phyloP scores from a whole-genome alignment of 768 basidiomycete genomes.

The Sarcodon sp. region DNA sequence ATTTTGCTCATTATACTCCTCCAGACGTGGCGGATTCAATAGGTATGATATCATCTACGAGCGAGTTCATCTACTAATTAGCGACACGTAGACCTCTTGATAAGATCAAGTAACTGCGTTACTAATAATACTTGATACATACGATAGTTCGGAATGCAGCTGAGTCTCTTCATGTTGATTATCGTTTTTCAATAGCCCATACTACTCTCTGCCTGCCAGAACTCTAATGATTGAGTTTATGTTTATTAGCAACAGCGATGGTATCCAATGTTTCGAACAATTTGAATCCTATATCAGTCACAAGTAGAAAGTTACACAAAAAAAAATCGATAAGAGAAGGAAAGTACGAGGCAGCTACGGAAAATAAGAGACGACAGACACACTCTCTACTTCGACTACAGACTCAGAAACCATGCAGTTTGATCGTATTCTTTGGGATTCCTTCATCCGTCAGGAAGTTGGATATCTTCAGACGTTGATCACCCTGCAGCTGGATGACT shows the following conservation, averaged over 20 bases:
- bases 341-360: neutral
- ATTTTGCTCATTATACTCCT: conserved; percentile 3
- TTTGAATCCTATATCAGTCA: neutral
- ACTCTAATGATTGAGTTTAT: too few relatives aligned
- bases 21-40: conserved; percentile 77
- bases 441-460: conserved; percentile 80
- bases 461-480: conserved; percentile 87
- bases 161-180: neutral
- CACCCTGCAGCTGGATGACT: conserved; percentile 97
- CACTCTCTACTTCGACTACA: too few relatives aligned
- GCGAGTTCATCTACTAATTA: conserved; percentile 8
- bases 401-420: conserved; percentile 76
- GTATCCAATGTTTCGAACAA: too few relatives aligned
- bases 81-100: conserved; percentile 60
- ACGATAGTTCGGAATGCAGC: neutral
- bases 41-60: conserved; percentile 27
- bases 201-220: neutral
- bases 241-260: too few relatives aligned
- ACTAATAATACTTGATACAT: neutral
- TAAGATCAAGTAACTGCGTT: conserved; percentile 67
- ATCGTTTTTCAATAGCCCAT: neutral
- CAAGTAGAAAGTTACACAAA: conserved; percentile 14
- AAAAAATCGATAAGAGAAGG: conserved; percentile 12
- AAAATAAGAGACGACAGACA: conserved; percentile 13
- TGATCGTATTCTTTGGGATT: conserved; percentile 65